These are phyloP conservation scores for Boletus speciosus DNA, from an alignment of 768 basidiomycete genomes.

Conservation along the genomic window DNA sequence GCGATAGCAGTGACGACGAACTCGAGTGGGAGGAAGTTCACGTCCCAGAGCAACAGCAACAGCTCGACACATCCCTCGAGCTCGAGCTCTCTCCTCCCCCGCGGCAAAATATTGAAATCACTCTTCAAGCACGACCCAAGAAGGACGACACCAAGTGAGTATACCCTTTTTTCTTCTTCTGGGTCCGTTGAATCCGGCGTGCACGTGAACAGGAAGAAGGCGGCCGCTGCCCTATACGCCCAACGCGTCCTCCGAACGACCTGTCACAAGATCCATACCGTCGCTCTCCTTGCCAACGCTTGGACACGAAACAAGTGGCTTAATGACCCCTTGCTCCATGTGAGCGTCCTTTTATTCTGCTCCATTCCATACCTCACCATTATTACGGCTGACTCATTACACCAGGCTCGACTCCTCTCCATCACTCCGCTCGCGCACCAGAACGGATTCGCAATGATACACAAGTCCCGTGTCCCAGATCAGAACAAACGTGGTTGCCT, in stretches of 20 bases:
- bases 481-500: constrained; percentile 76
- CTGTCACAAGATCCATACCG: constrained; percentile 87
- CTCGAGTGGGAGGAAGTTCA: constrained; percentile 80
- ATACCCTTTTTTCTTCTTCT: constrained; percentile 6
- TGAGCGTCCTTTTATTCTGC: constrained; percentile 33
- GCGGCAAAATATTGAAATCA: constrained; percentile 64
- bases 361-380: not conserved
- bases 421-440: constrained; percentile 78
- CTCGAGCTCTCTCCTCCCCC: constrained; percentile 30
- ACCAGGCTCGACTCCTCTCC: constrained; percentile 84
- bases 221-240: constrained; percentile 43
- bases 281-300: constrained; percentile 75
- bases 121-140: constrained; percentile 47
- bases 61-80: constrained; percentile 20
- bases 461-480: constrained; percentile 79
- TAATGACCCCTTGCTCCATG: constrained; percentile 80
- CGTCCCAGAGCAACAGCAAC: constrained; percentile 38
- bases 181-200: constrained; percentile 14
- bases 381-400: constrained; percentile 3
- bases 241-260: constrained; percentile 75
- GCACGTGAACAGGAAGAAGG: constrained; percentile 42
- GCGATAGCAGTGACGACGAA: constrained; percentile 55
- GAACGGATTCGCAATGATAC: constrained; percentile 75
- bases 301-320: constrained; percentile 77
- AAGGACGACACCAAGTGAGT: constrained; percentile 48